Evolutionary conservation across 2,329 filamentous ascomycete species (phyloP).

Genomic region (Fusarium protoensiforme): DNA sequence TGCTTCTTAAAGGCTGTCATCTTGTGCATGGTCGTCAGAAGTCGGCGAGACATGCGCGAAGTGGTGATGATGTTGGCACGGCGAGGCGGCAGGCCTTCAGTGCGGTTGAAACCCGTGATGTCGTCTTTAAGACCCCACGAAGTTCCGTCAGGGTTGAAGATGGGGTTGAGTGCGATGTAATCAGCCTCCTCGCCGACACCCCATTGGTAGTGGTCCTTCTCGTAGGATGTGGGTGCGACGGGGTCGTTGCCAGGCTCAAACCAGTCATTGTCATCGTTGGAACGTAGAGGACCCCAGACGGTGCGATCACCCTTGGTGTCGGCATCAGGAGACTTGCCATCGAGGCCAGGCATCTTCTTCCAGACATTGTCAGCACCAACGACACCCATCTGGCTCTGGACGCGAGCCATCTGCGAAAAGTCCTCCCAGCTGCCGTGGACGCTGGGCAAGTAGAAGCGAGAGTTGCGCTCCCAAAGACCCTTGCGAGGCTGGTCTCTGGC

Average conservation of each 20-base stretch:
- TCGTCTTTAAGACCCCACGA: slow-evolving; percentile 85
- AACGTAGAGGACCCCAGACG: slow-evolving; percentile 87
- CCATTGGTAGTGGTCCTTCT: slow-evolving; percentile 86
- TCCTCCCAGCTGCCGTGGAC: slow-evolving; percentile 84
- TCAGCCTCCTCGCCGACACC: slow-evolving; percentile 92
- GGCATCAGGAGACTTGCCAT: slow-evolving; percentile 51
- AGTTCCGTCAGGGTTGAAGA: slow-evolving; percentile 90
- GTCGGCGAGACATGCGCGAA: slow-evolving; percentile 81
- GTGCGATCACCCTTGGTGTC: slow-evolving; percentile 57
- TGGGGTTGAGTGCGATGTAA: slow-evolving; percentile 89
- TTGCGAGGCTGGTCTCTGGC: slow-evolving; percentile 79
- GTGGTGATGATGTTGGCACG: slow-evolving; percentile 91
- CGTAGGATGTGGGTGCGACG: slow-evolving; percentile 74
- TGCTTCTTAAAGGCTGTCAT: slow-evolving; percentile 88
- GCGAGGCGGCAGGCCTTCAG: slow-evolving; percentile 71
- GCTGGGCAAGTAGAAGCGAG: slow-evolving; percentile 80
- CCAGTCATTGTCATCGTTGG: slow-evolving; percentile 74
- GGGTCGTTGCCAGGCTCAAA: slow-evolving; percentile 80
- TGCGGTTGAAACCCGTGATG: slow-evolving; percentile 82
- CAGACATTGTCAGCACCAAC: slow-evolving; percentile 75
- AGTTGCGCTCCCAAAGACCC: slow-evolving; percentile 83
- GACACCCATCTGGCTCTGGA: slow-evolving; percentile 78
- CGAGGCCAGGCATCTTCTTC: slow-evolving; percentile 61
- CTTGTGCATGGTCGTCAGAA: slow-evolving; percentile 88
- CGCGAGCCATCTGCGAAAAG: slow-evolving; percentile 77